Base-by-base conservation (phyloP, 306 rosid species). In the Acacia acuminata region DNA sequence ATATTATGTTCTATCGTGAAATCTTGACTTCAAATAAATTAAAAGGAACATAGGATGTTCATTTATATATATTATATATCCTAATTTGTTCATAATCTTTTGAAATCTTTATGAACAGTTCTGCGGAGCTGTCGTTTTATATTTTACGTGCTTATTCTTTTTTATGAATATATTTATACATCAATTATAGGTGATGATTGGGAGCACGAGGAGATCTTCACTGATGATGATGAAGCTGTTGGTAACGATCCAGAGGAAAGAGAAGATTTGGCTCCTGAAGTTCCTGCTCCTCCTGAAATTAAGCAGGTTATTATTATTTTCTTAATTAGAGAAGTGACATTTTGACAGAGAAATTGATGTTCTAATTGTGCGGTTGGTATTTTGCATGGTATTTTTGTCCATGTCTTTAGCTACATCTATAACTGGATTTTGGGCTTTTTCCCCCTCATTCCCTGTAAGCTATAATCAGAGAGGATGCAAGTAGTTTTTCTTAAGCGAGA, bases 121-220 rank as follows among this genome's bases (percentile, higher is more conserved):
- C 8, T 66, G 82, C 71, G 16, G 9, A 71, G 11, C 50, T 22
- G 12, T 43, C 14, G 25, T 22, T 22, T 45, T 45, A 22, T 71
- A 7, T 45, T n/a, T 70, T 25, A 25, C 3, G 32, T 43, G 27
- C 16, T 60, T 27, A 63, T 27, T 63, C 40, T 63, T 24, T 63
- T 63, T 13, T 20, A 13, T 64, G 66, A 24, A 60, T 34, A 32
- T 72, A 12, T 38, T 48, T 61, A 12, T 58, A 61, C 82, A 55
- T 79, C 74, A 83, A 22, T 83, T 77, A 56, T 82, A 95, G 99
- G 99, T 82, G 98, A 92, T 84, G 98, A 95, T 85, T 95, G 98
- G 99, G 99, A 95, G 89, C 99, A 95, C 76, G 99, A 92, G 84
- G 98, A 95, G 78, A 95, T 93, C 74, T 95, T 95, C 87, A 95